phyloP scores from a whole-genome alignment of 2,329 filamentous ascomycete genomes.

The Endocalyx cinctus region DNA sequence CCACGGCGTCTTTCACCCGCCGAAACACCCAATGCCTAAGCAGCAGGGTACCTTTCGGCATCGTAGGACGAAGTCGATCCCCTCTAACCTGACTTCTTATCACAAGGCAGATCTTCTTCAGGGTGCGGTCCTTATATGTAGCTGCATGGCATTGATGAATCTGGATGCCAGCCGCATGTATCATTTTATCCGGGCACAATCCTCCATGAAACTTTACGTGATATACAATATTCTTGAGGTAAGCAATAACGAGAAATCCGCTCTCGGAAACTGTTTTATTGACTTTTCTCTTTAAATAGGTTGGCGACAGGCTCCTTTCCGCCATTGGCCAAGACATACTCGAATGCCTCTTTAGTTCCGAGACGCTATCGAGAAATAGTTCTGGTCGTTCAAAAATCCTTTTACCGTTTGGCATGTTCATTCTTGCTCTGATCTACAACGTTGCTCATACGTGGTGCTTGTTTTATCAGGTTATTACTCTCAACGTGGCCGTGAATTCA shows the following conservation, averaged over 20 bases:
- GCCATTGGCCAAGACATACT: slow-evolving; percentile 94
- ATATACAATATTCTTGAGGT: slow-evolving; percentile 97
- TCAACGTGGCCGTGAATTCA: slow-evolving; percentile 97
- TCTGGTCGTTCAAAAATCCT: slow-evolving; percentile 89
- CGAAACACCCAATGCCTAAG: slow-evolving; percentile 27
- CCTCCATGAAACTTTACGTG: slow-evolving; percentile 96
- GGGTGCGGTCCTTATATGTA: slow-evolving; percentile 80
- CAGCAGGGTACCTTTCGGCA: slow-evolving; percentile 50
- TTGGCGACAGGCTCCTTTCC: slow-evolving; percentile 82
- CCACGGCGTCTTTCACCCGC: slow-evolving; percentile 24
- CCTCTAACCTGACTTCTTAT: slow-evolving; percentile 77
- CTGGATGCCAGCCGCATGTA: slow-evolving; percentile 98
- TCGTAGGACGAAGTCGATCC: slow-evolving; percentile 74
- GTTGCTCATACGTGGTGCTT: slow-evolving; percentile 80
- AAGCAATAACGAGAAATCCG: too few relatives aligned
- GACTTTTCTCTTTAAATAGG: slow-evolving; percentile 31
- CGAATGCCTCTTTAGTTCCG: slow-evolving; percentile 89
- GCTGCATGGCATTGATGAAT: slow-evolving; percentile 78
- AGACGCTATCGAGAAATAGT: slow-evolving; percentile 82
- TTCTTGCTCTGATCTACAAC: slow-evolving; percentile 82
- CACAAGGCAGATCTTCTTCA: slow-evolving; percentile 96
- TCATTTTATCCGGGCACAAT: slow-evolving; percentile 92
- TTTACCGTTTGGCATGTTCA: slow-evolving; percentile 84
- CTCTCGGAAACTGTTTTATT: too few relatives aligned
- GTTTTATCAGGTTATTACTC: slow-evolving; percentile 95